These are phyloP conservation scores for Cladosporium sp. DNA, from an alignment of 2,329 filamentous ascomycete species.

Conservation along the genomic window DNA sequence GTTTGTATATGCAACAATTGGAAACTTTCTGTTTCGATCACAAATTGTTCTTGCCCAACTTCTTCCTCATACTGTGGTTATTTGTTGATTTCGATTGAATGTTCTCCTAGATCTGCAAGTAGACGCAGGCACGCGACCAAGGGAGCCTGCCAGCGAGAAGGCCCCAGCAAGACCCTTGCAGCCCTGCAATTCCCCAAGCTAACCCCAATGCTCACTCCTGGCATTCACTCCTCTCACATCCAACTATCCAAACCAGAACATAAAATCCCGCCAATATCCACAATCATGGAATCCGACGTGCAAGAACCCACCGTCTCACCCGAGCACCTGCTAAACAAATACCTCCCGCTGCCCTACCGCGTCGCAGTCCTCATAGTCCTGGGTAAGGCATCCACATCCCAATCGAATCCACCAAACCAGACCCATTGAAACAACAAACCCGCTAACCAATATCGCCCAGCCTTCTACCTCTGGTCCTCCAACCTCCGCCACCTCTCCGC, in stretches of 20 bases:
- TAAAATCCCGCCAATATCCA: neutral
- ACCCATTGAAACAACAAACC: neutral
- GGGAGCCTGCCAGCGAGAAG: too few relatives aligned
- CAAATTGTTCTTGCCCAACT: too few relatives aligned
- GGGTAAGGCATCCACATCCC: constrained; percentile 53
- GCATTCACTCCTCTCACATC: neutral
- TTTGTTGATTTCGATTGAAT: too few relatives aligned
- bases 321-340: constrained; percentile 57
- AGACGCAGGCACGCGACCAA: too few relatives aligned
- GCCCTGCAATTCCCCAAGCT: neutral
- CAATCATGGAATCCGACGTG: constrained; percentile 12
- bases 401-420: neutral
- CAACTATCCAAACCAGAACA: neutral
- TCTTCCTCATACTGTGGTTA: too few relatives aligned
- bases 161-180: neutral
- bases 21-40: neutral
- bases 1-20: constrained; percentile 1
- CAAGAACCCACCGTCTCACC: neutral
- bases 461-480: constrained; percentile 90
- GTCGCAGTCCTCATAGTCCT: constrained; percentile 80
- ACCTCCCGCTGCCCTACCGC: constrained; percentile 84
- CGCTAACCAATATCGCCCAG: constrained; percentile 40
- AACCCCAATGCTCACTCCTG: neutral
- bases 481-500: constrained; percentile 84
- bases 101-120: too few relatives aligned